phyloP scores from a whole-genome alignment of 2,329 filamentous ascomycete species.

The Ophiocordyceps robertsii region DNA sequence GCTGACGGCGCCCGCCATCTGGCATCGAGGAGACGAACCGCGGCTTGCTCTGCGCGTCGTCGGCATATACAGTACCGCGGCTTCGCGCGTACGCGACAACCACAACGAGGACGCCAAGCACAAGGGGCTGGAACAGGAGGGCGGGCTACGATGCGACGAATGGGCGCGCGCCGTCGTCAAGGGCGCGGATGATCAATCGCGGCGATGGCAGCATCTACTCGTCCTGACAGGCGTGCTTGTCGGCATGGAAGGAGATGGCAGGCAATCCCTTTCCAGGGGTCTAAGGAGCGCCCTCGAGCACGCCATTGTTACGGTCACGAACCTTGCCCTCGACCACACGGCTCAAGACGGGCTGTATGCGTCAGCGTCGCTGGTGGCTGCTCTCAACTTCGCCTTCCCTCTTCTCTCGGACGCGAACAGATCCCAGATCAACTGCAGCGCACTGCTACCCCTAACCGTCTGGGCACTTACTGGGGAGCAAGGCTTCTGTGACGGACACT shows the following conservation, averaged over 20 bases:
- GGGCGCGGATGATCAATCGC: conserved; percentile 44
- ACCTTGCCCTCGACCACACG: conserved; percentile 52
- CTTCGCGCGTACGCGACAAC: conserved; percentile 36
- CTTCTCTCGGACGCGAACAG: conserved; percentile 49
- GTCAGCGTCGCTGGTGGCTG: conserved; percentile 47
- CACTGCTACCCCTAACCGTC: conserved; percentile 56
- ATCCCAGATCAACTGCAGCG: conserved; percentile 49
- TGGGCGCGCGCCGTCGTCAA: conserved; percentile 45
- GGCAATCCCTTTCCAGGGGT: conserved; percentile 46
- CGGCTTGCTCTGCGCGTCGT: conserved; percentile 52
- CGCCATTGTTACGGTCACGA: conserved; percentile 61
- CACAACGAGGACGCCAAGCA: conserved; percentile 25
- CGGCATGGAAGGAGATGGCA: conserved; percentile 54
- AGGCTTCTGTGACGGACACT: conserved; percentile 64
- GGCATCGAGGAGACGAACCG: conserved; percentile 46
- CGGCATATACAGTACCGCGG: conserved; percentile 59
- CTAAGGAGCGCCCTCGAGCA: conserved; percentile 57
- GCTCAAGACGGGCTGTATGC: conserved; percentile 26
- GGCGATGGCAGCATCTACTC: conserved; percentile 73
- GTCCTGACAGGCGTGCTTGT: conserved; percentile 66
- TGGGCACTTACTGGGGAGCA: conserved; percentile 56
- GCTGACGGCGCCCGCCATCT: conserved; percentile 58
- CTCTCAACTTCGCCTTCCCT: conserved; percentile 66
- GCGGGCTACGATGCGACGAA: conserved; percentile 32
- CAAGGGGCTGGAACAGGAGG: conserved; percentile 19